Evolutionary conservation across 2,329 filamentous ascomycete genomes (phyloP).

Genomic region (Penicillium aurantiogriseum): DNA sequence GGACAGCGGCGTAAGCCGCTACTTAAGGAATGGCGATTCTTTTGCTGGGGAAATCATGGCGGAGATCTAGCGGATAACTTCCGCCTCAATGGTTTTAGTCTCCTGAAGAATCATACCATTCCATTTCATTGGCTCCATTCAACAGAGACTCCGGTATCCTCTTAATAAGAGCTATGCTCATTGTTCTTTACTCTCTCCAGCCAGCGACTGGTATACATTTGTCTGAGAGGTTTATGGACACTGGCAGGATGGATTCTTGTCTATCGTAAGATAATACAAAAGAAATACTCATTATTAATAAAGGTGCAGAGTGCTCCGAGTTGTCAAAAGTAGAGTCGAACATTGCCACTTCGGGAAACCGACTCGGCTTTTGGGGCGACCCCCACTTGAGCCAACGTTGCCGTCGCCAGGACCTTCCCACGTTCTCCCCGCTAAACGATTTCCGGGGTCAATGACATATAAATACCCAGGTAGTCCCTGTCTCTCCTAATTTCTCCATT

Average conservation of each 20-base stretch:
- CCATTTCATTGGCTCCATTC: not conserved
- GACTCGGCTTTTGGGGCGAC: conserved; percentile 48
- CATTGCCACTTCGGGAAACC: conserved; percentile 13
- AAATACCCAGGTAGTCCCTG: not conserved
- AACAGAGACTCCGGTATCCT: not conserved
- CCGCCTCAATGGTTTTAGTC: not conserved
- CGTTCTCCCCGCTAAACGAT: conserved; percentile 25
- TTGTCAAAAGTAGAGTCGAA: not conserved
- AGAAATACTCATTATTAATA: not conserved
- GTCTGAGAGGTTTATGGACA: not conserved
- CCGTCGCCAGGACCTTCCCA: conserved; percentile 39
- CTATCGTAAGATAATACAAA: not conserved
- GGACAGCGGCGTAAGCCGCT: not conserved
- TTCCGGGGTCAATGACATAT: not conserved
- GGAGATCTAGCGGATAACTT: not conserved
- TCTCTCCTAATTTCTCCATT: conserved; percentile 4
- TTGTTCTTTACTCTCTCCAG: not conserved
- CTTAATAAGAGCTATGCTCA: not conserved
- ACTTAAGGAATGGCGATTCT: too few species aligned
- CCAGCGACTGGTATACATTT: not conserved
- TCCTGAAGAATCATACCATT: not conserved
- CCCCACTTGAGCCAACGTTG: conserved; percentile 37
- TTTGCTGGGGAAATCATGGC: not conserved
- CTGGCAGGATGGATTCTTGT: not conserved
- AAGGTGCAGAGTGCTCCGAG: conserved; percentile 12